phyloP scores from a whole-genome alignment of 345 rosid genomes.

The Syzygium aromaticum region DNA sequence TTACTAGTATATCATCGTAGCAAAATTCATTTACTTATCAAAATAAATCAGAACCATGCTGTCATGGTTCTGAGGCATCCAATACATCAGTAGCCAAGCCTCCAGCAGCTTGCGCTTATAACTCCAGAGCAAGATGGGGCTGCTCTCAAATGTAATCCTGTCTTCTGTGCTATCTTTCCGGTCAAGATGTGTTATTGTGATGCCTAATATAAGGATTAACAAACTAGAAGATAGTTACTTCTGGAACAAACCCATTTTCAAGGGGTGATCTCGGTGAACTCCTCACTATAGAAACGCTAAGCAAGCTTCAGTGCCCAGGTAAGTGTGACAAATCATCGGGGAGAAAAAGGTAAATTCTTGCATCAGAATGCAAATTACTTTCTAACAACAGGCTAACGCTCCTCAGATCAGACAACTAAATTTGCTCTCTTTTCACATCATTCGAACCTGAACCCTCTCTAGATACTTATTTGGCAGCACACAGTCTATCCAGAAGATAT shows the following conservation, averaged over 20 bases:
- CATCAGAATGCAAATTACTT: not conserved
- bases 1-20: not conserved
- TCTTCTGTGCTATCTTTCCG: not conserved
- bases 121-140: not conserved
- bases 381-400: not conserved
- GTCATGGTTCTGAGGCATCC: not conserved
- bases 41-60: not conserved
- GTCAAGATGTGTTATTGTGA: not conserved
- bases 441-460: not conserved
- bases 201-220: not conserved
- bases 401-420: not conserved
- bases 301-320: not conserved
- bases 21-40: not conserved
- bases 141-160: not conserved
- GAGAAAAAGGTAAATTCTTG: not conserved
- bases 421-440: not conserved
- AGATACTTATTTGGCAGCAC: not conserved
- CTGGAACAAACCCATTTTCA: not conserved
- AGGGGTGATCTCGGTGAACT: not conserved
- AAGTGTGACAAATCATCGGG: not conserved
- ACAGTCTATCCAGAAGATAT: not conserved
- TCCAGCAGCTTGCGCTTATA: not conserved
- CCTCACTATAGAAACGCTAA: not conserved
- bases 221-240: not conserved
- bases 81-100: not conserved